phyloP scores from a whole-genome alignment of 1,284 basidiomycete species.

The Apiotrichum veenhuisii region DNA sequence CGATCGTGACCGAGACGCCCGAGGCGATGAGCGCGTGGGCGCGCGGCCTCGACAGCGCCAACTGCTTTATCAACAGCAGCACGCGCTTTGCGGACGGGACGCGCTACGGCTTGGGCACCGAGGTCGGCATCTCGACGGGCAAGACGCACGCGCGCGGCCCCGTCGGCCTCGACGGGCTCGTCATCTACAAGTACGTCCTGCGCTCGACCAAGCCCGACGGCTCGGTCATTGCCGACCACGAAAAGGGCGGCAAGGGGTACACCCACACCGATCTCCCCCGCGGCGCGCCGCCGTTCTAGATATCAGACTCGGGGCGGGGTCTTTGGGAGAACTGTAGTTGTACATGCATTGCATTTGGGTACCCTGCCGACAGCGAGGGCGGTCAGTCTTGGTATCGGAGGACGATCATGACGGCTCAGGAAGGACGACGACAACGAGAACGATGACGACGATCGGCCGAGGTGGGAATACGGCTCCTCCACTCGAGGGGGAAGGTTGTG shows the following conservation, averaged over 20 bases:
- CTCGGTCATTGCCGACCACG: slow-evolving; percentile 61
- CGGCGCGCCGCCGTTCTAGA: slow-evolving; percentile 36
- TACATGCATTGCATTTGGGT: slow-evolving; percentile 9
- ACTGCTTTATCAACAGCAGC: slow-evolving; percentile 89
- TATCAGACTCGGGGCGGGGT: neutral
- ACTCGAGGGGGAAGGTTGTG: no score
- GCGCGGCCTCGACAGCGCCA: slow-evolving; percentile 82
- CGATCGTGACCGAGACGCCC: slow-evolving; percentile 81
- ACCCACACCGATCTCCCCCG: slow-evolving; percentile 59
- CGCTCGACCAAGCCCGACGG: slow-evolving; percentile 66
- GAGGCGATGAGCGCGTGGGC: slow-evolving; percentile 69
- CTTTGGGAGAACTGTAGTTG: neutral
- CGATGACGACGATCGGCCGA: no score
- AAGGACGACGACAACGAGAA: no score
- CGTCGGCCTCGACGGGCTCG: slow-evolving; percentile 89
- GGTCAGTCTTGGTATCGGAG: neutral
- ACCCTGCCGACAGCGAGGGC: neutral
- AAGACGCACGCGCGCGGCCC: slow-evolving; percentile 95
- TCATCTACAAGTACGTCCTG: slow-evolving; percentile 92
- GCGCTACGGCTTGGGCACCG: slow-evolving; percentile 93
- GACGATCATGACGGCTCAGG: neutral
- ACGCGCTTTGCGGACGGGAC: slow-evolving; percentile 97
- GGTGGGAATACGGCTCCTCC: no score
- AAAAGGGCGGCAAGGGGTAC: slow-evolving; percentile 62
- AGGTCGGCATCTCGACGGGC: slow-evolving; percentile 96